These are phyloP conservation scores for Vachellia pachyceras DNA, from an alignment of 306 rosid species.

Conservation along the genomic window DNA sequence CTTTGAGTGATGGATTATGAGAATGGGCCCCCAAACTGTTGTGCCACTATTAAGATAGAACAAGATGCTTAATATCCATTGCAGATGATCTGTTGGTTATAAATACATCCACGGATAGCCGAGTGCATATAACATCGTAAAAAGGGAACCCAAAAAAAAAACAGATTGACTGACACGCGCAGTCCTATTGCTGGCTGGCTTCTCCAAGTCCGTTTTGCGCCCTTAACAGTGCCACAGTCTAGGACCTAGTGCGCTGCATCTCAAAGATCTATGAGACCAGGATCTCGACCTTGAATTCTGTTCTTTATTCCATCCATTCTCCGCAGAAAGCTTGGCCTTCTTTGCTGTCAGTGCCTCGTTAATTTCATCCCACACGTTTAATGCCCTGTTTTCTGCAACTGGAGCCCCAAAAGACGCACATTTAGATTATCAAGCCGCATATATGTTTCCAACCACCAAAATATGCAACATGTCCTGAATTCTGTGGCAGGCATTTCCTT, in stretches of 20 bases:
- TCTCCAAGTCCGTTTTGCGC: conserved; percentile 63
- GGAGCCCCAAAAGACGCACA: conserved; percentile 15
- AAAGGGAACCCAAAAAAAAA: background rate
- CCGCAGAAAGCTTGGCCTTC: conserved; percentile 69
- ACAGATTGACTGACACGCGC: background rate
- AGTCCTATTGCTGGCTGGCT: conserved; percentile 30
- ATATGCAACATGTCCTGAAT: conserved; percentile 13
- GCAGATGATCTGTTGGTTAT: conserved; percentile 22
- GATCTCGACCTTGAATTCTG: conserved; percentile 59
- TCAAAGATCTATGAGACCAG: conserved; percentile 70
- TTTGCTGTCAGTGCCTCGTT: conserved; percentile 66
- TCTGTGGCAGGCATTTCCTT: conserved; percentile 48
- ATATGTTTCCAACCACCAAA: conserved; percentile 20
- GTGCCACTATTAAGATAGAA: conserved; percentile 35
- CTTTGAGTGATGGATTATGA: conserved; percentile 32
- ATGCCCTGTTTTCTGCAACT: conserved; percentile 71
- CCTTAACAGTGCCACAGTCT: conserved; percentile 71
- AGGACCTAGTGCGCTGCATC: conserved; percentile 94
- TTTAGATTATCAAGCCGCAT: conserved; percentile 31
- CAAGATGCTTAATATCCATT: conserved; percentile 25
- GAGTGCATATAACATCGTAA: conserved; percentile 34
- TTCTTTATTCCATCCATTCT: conserved; percentile 57
- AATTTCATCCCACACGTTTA: conserved; percentile 82
- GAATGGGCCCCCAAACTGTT: conserved; percentile 22
- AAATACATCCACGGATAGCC: conserved; percentile 26